A percentile compares a stretch with the other conserved stretches of the same genome.
phyloP scores from a whole-genome alignment of 1,284 basidiomycete species.

The Mycocalia duriaeana region DNA sequence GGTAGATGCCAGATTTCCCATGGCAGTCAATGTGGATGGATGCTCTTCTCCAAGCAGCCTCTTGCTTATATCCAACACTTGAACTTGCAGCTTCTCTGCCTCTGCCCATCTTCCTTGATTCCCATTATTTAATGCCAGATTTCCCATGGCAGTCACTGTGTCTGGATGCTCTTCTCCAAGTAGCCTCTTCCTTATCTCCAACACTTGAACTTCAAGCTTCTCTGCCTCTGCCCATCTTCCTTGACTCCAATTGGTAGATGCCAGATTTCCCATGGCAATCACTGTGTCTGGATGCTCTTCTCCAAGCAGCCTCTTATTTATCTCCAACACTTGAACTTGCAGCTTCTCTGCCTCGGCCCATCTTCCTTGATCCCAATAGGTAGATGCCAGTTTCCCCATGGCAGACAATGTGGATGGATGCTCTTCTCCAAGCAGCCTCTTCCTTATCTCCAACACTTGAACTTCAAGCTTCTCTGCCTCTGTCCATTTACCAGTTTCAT shows the following conservation, averaged over 20 bases:
- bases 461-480: neutral
- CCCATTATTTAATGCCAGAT: neutral
- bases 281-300: neutral
- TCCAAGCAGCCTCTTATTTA: neutral
- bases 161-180: neutral
- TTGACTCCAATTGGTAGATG: neutral
- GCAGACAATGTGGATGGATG: neutral
- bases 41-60: conserved; percentile 6
- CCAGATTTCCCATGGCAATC: neutral
- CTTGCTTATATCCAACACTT: conserved; percentile 4
- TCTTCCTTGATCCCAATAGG: neutral
- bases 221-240: conserved; percentile 1
- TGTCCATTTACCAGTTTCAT: neutral
- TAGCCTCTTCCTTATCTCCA: neutral
- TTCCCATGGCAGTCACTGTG: neutral
- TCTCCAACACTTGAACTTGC: neutral
- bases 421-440: neutral
- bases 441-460: neutral
- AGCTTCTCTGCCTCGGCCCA: neutral
- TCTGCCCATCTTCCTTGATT: neutral
- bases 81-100: conserved; percentile 1
- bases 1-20: conserved; percentile 5
- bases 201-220: conserved; percentile 2
- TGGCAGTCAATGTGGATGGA: conserved; percentile 4
- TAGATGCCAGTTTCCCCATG: conserved; percentile 1